Percentiles rank a stretch among this genome's conserved stretches.
These are phyloP conservation scores for Panicum virgatum DNA, from an alignment of 202 grass and related monocot species.

Conservation along the genomic window DNA sequence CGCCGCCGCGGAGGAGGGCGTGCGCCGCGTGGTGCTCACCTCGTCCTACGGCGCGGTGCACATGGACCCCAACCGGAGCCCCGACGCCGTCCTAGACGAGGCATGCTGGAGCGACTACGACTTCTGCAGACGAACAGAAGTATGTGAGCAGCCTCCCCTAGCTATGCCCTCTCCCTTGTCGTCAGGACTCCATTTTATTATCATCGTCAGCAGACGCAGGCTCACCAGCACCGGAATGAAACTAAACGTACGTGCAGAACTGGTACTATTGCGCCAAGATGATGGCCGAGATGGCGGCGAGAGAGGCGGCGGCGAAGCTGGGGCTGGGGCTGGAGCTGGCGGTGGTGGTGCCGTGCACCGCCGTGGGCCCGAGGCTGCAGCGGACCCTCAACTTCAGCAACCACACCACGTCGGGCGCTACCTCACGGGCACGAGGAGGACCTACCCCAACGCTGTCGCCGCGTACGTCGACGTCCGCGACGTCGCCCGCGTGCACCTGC, in stretches of 20 bases:
- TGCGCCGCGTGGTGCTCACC: constrained; percentile 35
- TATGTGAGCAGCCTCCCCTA: background rate
- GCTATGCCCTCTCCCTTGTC: too few relatives aligned
- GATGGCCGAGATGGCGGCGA: background rate
- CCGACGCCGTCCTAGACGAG: constrained; percentile 48
- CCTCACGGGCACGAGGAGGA: constrained; percentile 15
- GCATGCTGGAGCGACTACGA: constrained; percentile 51
- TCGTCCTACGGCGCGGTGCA: constrained; percentile 45
- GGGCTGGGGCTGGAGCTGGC: background rate
- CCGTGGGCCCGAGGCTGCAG: background rate
- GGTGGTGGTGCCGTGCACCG: background rate
- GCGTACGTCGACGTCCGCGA: constrained; percentile 55
- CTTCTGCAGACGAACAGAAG: constrained; percentile 6
- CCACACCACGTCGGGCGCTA: background rate
- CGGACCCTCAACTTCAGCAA: background rate
- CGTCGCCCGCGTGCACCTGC: constrained; percentile 10
- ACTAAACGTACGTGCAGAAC: background rate
- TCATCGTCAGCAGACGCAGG: too few relatives aligned
- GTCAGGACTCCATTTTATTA: too few relatives aligned
- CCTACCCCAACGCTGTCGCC: constrained; percentile 42
- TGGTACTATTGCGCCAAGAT: constrained; percentile 6
- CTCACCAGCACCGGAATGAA: too few relatives aligned
- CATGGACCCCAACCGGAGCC: constrained; percentile 48
- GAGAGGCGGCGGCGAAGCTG: background rate
- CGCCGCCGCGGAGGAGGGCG: constrained; percentile 24